Percentiles rank a stretch among this genome's conserved stretches.
Evolutionary conservation across 331 rosid species (phyloP).

Genomic region (Quercus phellos): DNA sequence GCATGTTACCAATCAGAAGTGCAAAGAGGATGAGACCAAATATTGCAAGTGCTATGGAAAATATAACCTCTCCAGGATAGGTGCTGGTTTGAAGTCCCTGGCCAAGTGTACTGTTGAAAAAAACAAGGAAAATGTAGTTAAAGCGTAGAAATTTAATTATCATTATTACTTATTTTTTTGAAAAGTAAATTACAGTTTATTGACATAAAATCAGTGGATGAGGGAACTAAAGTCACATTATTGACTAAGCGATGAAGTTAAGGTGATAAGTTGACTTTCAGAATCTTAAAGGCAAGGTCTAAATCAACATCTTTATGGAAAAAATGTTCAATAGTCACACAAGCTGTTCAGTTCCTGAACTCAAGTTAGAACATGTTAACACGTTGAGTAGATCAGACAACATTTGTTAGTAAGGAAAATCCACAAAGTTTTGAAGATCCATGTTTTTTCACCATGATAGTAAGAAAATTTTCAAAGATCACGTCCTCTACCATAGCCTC

Average conservation of each 20-base stretch:
- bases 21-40: constrained; percentile 94
- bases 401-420: background rate
- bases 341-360: background rate
- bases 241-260: background rate
- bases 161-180: too few relatives aligned
- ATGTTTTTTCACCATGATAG: too few relatives aligned
- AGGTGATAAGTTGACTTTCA: too few relatives aligned
- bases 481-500: too few relatives aligned
- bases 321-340: background rate
- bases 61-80: constrained; percentile 84
- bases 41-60: constrained; percentile 86
- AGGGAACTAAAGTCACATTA: background rate
- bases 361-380: background rate
- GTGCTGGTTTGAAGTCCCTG: constrained; percentile 97
- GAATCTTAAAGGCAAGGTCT: too few relatives aligned
- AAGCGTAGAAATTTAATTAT: background rate
- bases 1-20: constrained; percentile 98
- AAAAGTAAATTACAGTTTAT: background rate
- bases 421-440: background rate
- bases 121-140: constrained; percentile 11
- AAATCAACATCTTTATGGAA: background rate
- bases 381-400: background rate
- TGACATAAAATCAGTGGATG: background rate
- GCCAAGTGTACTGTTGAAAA: constrained; percentile 83
- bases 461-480: too few relatives aligned